These are phyloP conservation scores for Pisolithus microcarpus DNA, from an alignment of 768 basidiomycete species.

Conservation along the genomic window DNA sequence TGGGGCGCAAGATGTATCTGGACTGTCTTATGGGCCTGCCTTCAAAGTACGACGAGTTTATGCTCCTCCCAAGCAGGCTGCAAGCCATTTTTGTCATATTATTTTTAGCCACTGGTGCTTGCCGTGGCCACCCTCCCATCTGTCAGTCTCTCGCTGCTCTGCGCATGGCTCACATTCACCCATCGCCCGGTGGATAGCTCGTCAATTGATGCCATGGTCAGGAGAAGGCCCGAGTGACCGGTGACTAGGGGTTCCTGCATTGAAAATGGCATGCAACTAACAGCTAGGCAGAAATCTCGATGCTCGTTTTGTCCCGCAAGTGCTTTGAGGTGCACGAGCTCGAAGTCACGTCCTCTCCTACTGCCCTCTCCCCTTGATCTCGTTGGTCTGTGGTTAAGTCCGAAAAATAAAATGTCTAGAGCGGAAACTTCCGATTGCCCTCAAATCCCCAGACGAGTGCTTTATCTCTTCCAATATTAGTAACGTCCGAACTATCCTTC, in stretches of 20 bases:
- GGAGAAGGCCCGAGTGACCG: constrained; percentile 60
- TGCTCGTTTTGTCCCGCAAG: constrained; percentile 43
- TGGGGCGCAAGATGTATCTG: constrained; percentile 15
- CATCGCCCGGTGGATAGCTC: constrained; percentile 44
- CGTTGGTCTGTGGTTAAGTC: neutral
- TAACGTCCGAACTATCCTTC: constrained; percentile 39
- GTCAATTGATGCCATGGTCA: constrained; percentile 42
- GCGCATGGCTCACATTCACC: neutral
- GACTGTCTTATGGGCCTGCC: constrained; percentile 50
- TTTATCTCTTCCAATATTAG: constrained; percentile 40
- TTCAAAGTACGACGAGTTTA: constrained; percentile 75
- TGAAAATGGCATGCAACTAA: constrained; percentile 1
- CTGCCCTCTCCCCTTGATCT: too few species aligned
- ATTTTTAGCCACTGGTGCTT: constrained; percentile 14
- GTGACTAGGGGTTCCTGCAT: constrained; percentile 30
- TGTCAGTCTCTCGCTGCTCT: constrained; percentile 24
- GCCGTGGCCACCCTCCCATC: constrained; percentile 19
- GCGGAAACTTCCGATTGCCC: constrained; percentile 41
- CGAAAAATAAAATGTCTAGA: constrained; percentile 20
- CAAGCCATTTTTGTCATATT: constrained; percentile 36
- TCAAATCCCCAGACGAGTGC: constrained; percentile 58
- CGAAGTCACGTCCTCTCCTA: too few species aligned
- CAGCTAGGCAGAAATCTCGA: constrained; percentile 40
- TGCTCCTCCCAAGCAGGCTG: constrained; percentile 34
- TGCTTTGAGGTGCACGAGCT: too few species aligned